Evolutionary conservation across 495 filamentous ascomycete genomes (phyloP), one percentile per base, ranked within the genome.

Genomic region (Penicillium angulare): DNA sequence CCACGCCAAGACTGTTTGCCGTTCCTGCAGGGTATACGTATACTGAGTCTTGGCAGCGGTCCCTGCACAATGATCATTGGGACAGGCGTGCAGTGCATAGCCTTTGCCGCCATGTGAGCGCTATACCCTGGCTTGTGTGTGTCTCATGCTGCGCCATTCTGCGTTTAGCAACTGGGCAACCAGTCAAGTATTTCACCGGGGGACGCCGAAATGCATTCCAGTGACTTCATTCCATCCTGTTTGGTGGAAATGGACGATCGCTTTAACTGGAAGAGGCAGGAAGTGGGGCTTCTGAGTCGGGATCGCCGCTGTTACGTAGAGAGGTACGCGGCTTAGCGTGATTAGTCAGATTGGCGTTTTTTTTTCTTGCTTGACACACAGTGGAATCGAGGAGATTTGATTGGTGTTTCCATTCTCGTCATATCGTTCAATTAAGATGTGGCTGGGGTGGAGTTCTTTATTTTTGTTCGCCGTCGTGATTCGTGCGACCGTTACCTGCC

Each of bases 1-100:
- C 7, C 13, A 15, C 22, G 38, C 38, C 38, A 41, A 41, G 38
- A 21, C 15, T 41, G 15, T 18, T 41, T 18, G 34, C 47, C 38
- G 51, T 48, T 43, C 50, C 21, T 47, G 29, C 24, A 22, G 23
- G 43, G 27, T 23, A 18, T 53, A 53, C 51, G 51, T 53, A 53
- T 53, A 48, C 50, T 53, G 20, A 6, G 49, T 10, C 41, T 44
- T 44, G 49, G 41, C 49, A 15, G 21, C 17, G 38, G 38, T 41
- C 38, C 38, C 38, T 41, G 38, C 20, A 23, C 38, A n/a, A n/a
- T n/a, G n/a, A n/a, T n/a, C n/a, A n/a, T n/a, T n/a, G n/a, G n/a
- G n/a, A n/a, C n/a, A n/a, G n/a, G n/a, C n/a, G n/a, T n/a, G n/a
- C n/a, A n/a, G n/a, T n/a, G n/a, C n/a, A n/a, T n/a, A n/a, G n/a